A percentile compares a stretch with the other conserved stretches of the same genome.
phyloP scores from a whole-genome alignment of 441 rosid genomes.

The Pelargonium myrrhifolium region DNA sequence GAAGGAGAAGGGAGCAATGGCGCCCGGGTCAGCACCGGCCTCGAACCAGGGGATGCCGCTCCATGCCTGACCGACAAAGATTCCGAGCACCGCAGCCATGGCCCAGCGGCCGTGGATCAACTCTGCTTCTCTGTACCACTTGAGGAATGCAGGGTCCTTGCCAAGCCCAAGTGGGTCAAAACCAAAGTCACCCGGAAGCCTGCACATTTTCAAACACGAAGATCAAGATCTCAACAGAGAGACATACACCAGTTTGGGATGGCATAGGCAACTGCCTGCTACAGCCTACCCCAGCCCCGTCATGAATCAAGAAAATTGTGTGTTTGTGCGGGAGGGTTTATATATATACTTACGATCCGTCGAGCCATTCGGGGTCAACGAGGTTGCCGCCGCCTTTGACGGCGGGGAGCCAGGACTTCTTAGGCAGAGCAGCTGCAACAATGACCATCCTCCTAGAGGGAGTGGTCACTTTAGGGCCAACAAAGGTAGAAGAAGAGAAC shows the following conservation, averaged over 20 bases:
- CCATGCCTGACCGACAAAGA: slow-evolving; percentile 90
- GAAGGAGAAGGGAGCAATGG: slow-evolving; percentile 83
- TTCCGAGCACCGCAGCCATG: slow-evolving; percentile 81
- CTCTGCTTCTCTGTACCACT: slow-evolving; percentile 95
- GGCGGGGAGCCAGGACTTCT: slow-evolving; percentile 89
- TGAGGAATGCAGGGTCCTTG: slow-evolving; percentile 83
- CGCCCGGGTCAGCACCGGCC: slow-evolving; percentile 83
- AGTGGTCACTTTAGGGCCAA: slow-evolving; percentile 14
- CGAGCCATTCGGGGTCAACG: slow-evolving; percentile 92
- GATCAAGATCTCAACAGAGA: too few relatives aligned
- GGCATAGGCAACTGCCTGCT: too few relatives aligned
- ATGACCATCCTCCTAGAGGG: slow-evolving; percentile 34
- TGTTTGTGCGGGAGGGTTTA: neutral
- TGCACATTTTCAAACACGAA: too few relatives aligned
- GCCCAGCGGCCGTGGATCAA: slow-evolving; percentile 98
- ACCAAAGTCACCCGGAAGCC: slow-evolving; percentile 92
- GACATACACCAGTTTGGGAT: too few relatives aligned
- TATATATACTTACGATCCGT: slow-evolving; percentile 79
- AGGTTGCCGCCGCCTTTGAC: slow-evolving; percentile 85
- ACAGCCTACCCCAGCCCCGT: too few relatives aligned
- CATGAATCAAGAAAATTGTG: neutral
- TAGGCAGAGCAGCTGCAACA: slow-evolving; percentile 43
- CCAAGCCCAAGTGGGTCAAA: slow-evolving; percentile 92
- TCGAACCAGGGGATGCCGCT: slow-evolving; percentile 93
- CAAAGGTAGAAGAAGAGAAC: slow-evolving; percentile 25